phyloP scores from a whole-genome alignment of 2,329 filamentous ascomycete genomes.

The Aureobasidium musti region DNA sequence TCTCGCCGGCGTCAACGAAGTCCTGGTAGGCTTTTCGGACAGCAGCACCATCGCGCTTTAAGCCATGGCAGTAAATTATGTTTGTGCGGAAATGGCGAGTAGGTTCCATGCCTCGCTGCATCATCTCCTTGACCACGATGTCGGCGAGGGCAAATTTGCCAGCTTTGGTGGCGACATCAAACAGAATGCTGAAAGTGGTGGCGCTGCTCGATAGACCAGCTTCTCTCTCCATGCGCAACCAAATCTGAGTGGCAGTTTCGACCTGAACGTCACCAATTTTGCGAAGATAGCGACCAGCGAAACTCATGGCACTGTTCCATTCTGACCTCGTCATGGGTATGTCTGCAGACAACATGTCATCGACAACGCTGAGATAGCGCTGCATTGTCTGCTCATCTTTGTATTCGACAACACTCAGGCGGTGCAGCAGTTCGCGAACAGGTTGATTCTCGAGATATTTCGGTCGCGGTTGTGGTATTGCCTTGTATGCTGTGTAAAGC shows the following conservation, averaged over 20 bases:
- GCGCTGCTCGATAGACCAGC: conserved; percentile 66
- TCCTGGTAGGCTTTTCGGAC: conserved; percentile 77
- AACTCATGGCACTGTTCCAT: conserved; percentile 83
- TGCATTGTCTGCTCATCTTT: conserved; percentile 62
- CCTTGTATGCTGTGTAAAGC: conserved; percentile 57
- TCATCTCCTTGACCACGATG: conserved; percentile 81
- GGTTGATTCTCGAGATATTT: conserved; percentile 52
- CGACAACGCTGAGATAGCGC: conserved; percentile 78
- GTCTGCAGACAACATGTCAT: conserved; percentile 76
- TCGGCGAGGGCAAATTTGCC: conserved; percentile 83
- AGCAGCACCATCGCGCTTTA: conserved; percentile 70
- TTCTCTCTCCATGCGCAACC: conserved; percentile 84
- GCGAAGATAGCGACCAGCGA: conserved; percentile 71
- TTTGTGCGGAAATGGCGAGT: conserved; percentile 81
- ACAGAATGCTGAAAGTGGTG: conserved; percentile 92
- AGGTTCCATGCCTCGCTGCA: conserved; percentile 63
- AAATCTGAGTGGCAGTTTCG: conserved; percentile 71
- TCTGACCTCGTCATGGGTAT: conserved; percentile 67
- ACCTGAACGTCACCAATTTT: conserved; percentile 61
- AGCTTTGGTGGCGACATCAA: conserved; percentile 82
- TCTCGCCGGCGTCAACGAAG: conserved; percentile 80
- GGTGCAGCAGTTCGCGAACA: conserved; percentile 66
- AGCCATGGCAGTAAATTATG: conserved; percentile 80
- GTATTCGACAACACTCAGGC: conserved; percentile 63
- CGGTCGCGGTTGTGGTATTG: conserved; percentile 57